Evolutionary conservation across 2,329 filamentous ascomycete genomes (phyloP).

Genomic region (Diaporthe sp.): DNA sequence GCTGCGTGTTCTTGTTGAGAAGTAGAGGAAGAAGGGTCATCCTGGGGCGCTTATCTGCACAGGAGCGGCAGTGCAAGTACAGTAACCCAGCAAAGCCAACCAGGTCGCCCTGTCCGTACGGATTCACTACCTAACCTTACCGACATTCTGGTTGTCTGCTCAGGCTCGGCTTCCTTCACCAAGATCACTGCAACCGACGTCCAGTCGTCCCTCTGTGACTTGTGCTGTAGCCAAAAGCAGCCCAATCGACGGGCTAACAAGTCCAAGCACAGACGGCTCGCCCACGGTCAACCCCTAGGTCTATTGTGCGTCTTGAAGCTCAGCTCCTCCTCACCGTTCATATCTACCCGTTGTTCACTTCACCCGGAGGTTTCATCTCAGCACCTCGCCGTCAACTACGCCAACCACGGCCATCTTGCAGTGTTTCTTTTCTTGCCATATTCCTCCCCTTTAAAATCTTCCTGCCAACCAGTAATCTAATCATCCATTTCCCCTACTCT

Average conservation of each 20-base stretch:
- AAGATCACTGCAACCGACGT: not conserved
- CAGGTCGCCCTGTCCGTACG: not conserved
- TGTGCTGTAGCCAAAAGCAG: not conserved
- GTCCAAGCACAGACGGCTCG: slow-evolving; percentile 8
- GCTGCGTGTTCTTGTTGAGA: not conserved
- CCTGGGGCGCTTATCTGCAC: not conserved
- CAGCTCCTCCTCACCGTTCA: slow-evolving; percentile 10
- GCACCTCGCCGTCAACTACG: not conserved
- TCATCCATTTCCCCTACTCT: not conserved
- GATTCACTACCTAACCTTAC: too few relatives aligned
- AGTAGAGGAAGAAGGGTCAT: not conserved
- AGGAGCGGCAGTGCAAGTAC: not conserved
- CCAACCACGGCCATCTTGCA: not conserved
- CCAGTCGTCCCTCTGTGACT: not conserved
- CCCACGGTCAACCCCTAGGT: too few relatives aligned
- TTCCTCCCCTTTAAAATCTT: too few relatives aligned
- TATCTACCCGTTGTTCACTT: not conserved
- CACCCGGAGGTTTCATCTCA: not conserved
- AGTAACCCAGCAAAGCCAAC: not conserved
- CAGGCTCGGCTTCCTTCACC: not conserved
- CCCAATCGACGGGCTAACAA: not conserved
- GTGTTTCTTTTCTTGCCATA: not conserved
- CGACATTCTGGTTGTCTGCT: not conserved
- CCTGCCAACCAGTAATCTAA: not conserved
- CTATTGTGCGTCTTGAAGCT: not conserved